Percentiles rank a stretch among this genome's conserved stretches.
Evolutionary conservation across 2,329 filamentous ascomycete genomes (phyloP).

Genomic region (Fusarium multiceps): DNA sequence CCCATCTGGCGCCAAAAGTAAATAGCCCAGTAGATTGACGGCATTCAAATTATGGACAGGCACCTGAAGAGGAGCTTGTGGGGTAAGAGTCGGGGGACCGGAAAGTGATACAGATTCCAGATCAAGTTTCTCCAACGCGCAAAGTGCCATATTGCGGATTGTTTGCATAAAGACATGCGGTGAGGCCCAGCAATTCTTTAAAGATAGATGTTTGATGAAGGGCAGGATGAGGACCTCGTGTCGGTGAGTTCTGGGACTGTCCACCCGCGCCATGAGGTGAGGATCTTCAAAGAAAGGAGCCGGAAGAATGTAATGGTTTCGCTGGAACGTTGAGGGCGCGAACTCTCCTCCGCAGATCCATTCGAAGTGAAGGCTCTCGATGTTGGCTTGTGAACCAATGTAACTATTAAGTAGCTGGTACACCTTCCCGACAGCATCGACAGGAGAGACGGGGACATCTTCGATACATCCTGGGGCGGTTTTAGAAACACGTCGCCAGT

Average conservation of each 20-base stretch:
- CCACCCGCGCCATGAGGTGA: conserved; percentile 46
- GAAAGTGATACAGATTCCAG: conserved; percentile 75
- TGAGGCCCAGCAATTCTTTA: conserved; percentile 77
- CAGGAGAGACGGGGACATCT: conserved; percentile 61
- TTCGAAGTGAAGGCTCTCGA: conserved; percentile 71
- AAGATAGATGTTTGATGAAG: conserved; percentile 66
- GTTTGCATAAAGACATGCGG: conserved; percentile 67
- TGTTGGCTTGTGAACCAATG: conserved; percentile 59
- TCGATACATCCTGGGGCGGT: conserved; percentile 62
- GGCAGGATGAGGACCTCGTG: conserved; percentile 63
- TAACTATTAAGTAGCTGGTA: conserved; percentile 63
- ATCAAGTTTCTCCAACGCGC: conserved; percentile 63
- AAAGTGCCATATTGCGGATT: conserved; percentile 59
- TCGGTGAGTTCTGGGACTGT: conserved; percentile 48
- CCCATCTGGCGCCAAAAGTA: neutral
- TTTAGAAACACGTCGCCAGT: conserved; percentile 71
- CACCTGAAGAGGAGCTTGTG: conserved; percentile 45
- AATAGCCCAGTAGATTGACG: conserved; percentile 35
- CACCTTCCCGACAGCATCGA: conserved; percentile 62
- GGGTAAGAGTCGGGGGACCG: conserved; percentile 52
- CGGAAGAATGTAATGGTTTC: conserved; percentile 71
- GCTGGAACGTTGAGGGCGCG: conserved; percentile 68
- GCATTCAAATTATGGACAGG: conserved; percentile 13
- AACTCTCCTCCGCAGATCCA: conserved; percentile 77
- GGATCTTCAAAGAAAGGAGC: conserved; percentile 63